A percentile compares a stretch with the other conserved stretches of the same genome.
phyloP scores from a whole-genome alignment of 306 rosid genomes.

The Quercus wislizeni region DNA sequence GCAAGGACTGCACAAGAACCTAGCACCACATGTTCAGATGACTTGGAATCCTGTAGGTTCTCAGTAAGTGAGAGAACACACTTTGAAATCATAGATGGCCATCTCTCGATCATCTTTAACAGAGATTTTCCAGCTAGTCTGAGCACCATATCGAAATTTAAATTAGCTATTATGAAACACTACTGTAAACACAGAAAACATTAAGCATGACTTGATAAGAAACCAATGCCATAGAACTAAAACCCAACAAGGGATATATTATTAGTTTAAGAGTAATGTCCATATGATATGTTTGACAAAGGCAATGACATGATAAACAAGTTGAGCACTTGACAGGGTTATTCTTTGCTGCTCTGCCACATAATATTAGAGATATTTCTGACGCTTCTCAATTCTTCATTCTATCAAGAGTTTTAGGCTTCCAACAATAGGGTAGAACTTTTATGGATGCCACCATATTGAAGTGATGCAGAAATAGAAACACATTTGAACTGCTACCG shows the following conservation, averaged over 20 bases:
- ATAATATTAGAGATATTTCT: not conserved
- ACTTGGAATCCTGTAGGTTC: constrained; percentile 55
- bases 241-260: not conserved
- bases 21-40: constrained; percentile 81
- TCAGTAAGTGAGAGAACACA: constrained; percentile 74
- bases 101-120: constrained; percentile 83
- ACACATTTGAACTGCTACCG: not conserved
- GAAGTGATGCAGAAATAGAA: not conserved
- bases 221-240: not conserved
- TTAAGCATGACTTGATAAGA: not conserved
- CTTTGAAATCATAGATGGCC: constrained; percentile 92
- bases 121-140: constrained; percentile 94
- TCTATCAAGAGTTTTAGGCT: not conserved
- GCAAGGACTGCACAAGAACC: constrained; percentile 97
- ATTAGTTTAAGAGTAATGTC: not conserved
- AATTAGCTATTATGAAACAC: constrained; percentile 23
- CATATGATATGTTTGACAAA: not conserved
- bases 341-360: not conserved
- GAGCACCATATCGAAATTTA: constrained; percentile 23
- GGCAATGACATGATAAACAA: not conserved
- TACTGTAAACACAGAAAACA: not conserved
- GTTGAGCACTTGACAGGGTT: not conserved
- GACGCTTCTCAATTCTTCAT: not conserved
- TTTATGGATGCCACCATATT: not conserved
- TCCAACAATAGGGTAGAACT: not conserved